phyloP scores from a whole-genome alignment of 176 grass and related monocot genomes.

The Triticum dicoccoides region DNA sequence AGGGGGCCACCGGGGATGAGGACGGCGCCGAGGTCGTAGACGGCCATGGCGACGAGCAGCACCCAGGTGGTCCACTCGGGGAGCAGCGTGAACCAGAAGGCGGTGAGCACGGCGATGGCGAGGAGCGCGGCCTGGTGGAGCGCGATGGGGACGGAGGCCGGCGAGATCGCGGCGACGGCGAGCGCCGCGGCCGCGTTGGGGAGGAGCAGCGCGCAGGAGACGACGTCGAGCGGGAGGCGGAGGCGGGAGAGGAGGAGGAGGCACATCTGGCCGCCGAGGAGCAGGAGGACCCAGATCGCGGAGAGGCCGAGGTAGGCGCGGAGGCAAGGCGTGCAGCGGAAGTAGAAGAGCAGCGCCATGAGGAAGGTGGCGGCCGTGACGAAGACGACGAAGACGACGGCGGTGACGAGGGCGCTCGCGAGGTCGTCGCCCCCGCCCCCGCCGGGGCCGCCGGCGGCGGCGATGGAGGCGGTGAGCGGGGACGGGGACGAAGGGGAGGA shows the following conservation, averaged over 20 bases:
- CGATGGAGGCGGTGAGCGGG: slow-evolving; percentile 25
- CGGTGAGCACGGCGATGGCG: slow-evolving; percentile 70
- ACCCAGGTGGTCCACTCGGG: slow-evolving; percentile 95
- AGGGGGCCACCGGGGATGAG: slow-evolving; percentile 76
- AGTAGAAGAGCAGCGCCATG: slow-evolving; percentile 90
- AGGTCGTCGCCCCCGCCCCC: slow-evolving; percentile 40
- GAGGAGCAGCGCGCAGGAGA: slow-evolving; percentile 71
- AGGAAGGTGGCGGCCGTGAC: slow-evolving; percentile 84
- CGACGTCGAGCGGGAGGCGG: slow-evolving; percentile 62
- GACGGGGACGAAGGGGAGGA: slow-evolving; percentile 41
- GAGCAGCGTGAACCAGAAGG: slow-evolving; percentile 90
- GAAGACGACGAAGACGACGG: slow-evolving; percentile 52
- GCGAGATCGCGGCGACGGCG: slow-evolving; percentile 50
- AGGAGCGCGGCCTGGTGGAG: slow-evolving; percentile 81
- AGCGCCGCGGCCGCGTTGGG: slow-evolving; percentile 67
- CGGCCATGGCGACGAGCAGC: slow-evolving; percentile 72
- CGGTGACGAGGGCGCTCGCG: slow-evolving; percentile 55
- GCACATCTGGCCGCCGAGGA: slow-evolving; percentile 70
- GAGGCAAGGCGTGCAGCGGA: slow-evolving; percentile 76
- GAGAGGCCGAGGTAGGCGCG: slow-evolving; percentile 78
- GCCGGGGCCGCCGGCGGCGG: background rate
- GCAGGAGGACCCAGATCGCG: slow-evolving; percentile 56
- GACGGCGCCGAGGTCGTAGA: slow-evolving; percentile 93
- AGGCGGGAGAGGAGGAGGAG: slow-evolving; percentile 63
- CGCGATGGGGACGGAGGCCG: slow-evolving; percentile 72